Evolutionary conservation across 2,329 filamentous ascomycete species (phyloP).

Genomic region (Escovopsis sp.): DNA sequence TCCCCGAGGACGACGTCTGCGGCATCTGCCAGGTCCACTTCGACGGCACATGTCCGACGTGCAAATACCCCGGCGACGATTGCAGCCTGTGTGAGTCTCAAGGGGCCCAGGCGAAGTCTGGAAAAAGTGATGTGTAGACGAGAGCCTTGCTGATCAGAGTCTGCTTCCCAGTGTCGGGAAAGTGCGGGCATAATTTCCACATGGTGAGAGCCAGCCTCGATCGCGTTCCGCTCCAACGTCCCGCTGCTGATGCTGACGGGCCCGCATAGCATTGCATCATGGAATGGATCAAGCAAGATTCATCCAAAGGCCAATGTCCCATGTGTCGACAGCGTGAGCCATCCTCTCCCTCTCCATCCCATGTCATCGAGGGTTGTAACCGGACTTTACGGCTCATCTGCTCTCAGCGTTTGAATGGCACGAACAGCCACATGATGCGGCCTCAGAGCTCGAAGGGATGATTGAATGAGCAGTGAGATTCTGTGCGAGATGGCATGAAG

Average conservation of each 20-base stretch:
- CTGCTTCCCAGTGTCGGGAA: conserved; percentile 60
- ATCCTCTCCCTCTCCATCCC: not conserved
- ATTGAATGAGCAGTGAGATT: too few relatives aligned
- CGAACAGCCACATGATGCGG: conserved; percentile 20
- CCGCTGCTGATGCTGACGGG: too few relatives aligned
- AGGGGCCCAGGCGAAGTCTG: too few relatives aligned
- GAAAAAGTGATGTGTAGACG: not conserved
- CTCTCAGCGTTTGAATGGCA: conserved; percentile 26
- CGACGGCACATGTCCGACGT: conserved; percentile 92
- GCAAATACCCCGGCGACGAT: conserved; percentile 94
- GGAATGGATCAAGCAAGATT: conserved; percentile 92
- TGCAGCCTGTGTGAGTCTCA: conserved; percentile 64
- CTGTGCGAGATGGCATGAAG: too few relatives aligned
- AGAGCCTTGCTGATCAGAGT: too few relatives aligned
- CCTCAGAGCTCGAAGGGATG: conserved; percentile 14
- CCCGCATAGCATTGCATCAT: conserved; percentile 70
- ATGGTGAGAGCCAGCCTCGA: conserved; percentile 47
- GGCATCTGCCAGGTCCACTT: conserved; percentile 98
- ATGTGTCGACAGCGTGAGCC: conserved; percentile 87
- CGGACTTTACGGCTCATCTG: not conserved
- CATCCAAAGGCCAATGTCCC: conserved; percentile 83
- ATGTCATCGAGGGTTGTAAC: not conserved
- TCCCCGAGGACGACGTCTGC: conserved; percentile 93
- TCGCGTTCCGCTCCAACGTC: not conserved
- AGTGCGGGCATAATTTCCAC: conserved; percentile 95